Evolutionary conservation across 2,329 filamentous ascomycete genomes (phyloP).

Genomic region (Trichophyton equinum): DNA sequence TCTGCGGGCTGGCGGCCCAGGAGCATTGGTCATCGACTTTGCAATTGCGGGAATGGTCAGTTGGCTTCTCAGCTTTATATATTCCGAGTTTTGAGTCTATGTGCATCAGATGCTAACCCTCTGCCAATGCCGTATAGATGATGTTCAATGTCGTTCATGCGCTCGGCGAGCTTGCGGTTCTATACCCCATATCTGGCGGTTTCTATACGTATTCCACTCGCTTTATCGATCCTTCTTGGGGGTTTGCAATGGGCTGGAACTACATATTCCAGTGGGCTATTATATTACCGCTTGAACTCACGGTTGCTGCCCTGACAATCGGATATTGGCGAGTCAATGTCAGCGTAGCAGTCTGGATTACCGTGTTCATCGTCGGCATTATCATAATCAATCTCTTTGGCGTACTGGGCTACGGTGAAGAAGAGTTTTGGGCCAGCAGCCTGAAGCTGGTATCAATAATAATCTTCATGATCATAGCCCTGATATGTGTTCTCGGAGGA

Average conservation of each 20-base stretch:
- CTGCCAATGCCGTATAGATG: slow-evolving; percentile 29
- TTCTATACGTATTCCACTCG: slow-evolving; percentile 51
- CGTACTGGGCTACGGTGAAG: slow-evolving; percentile 72
- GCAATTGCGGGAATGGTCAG: slow-evolving; percentile 37
- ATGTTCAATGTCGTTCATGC: slow-evolving; percentile 48
- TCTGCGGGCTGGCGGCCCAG: slow-evolving; percentile 27
- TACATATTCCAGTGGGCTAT: slow-evolving; percentile 78
- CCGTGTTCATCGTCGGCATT: slow-evolving; percentile 61
- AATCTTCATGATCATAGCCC: slow-evolving; percentile 74
- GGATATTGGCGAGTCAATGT: slow-evolving; percentile 50
- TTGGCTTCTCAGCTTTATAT: background rate
- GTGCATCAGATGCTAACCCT: slow-evolving; percentile 5
- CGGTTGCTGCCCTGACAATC: slow-evolving; percentile 67
- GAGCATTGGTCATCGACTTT: slow-evolving; percentile 33
- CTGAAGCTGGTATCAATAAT: slow-evolving; percentile 72
- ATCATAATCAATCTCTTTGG: slow-evolving; percentile 69
- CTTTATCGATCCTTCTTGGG: slow-evolving; percentile 49
- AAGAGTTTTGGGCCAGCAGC: slow-evolving; percentile 68
- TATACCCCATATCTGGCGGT: slow-evolving; percentile 50
- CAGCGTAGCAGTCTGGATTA: slow-evolving; percentile 40
- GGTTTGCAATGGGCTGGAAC: slow-evolving; percentile 36
- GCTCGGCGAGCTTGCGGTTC: slow-evolving; percentile 48
- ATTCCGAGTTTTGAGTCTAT: background rate
- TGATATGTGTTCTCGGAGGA: slow-evolving; percentile 45
- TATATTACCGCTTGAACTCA: slow-evolving; percentile 68